Conservation (phyloP, 768 basidiomycete species). For the Porpolomopsis calyptriformis region DNA sequence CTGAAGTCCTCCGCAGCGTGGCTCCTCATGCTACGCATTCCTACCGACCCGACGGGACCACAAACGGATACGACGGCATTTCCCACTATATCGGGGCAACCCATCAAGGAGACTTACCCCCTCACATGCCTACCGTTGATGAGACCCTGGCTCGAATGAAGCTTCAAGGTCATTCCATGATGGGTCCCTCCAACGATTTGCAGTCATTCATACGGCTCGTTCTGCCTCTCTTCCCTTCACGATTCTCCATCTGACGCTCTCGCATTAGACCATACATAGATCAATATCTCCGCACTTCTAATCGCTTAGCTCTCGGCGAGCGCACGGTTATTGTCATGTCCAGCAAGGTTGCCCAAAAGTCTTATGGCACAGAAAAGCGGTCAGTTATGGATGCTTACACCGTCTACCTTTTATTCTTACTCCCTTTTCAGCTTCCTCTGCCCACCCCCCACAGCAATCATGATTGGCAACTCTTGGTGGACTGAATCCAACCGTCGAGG, state of each 20-base stretch:
- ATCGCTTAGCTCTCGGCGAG: conserved; percentile 85
- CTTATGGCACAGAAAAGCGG: conserved; percentile 94
- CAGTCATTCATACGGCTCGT: conserved; percentile 72
- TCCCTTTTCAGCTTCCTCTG: conserved; percentile 61
- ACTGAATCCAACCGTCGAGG: conserved; percentile 64
- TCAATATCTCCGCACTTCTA: conserved; percentile 74
- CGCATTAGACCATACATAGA: conserved; percentile 73
- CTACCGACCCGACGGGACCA: conserved; percentile 42
- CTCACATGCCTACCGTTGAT: conserved; percentile 54
- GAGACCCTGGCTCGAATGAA: conserved; percentile 56
- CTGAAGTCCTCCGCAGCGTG: conserved; percentile 56
- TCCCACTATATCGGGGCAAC: conserved; percentile 42
- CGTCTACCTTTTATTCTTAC: conserved; percentile 3
- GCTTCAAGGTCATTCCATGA: conserved; percentile 43
- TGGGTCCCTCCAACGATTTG: conserved; percentile 59
- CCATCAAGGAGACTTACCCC: conserved; percentile 45
- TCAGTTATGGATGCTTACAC: conserved; percentile 20
- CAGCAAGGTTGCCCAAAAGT: conserved; percentile 95
- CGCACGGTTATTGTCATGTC: conserved; percentile 94
- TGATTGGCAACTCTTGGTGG: conserved; percentile 96
- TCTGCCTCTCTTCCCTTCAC: conserved; percentile 8
- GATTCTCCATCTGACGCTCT: no score
- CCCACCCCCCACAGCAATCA: conserved; percentile 85
- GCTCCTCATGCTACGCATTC: conserved; percentile 61
- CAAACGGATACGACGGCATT: conserved; percentile 49